Evolutionary conservation across 768 basidiomycete genomes (phyloP), one percentile per base, ranked within the genome.

Genomic region (Crepidotus variabilis): DNA sequence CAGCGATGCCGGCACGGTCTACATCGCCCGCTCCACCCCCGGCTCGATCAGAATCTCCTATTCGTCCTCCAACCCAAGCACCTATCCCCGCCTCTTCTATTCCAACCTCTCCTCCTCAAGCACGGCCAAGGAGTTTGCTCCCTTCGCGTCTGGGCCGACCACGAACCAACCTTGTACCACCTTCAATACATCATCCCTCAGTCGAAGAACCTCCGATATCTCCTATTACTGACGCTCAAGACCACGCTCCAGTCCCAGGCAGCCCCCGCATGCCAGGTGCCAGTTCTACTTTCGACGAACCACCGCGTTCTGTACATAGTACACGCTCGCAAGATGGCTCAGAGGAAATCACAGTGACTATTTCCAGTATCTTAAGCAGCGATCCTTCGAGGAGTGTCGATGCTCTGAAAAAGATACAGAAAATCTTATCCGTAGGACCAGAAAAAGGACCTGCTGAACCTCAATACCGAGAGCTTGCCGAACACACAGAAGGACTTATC

Each of bases 401-500:
- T 58, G 92, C 94, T 0, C 76, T 99, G 64, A 99, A 99, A 76
- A 88, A 84, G 66, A 83, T 98, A 52, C 94, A 98, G 68, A 88
- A 87, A 67, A 88, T 92, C 58, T 78, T 99, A 21, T 81, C 88
- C 55, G 75, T 87, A 11, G 82, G 85, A 10, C 86, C 92, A 9
- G 90, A 93, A 52, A 80, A 80, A 20, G 90, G 88, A 5, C 83
- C 83, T 28, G 77, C 84, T 6, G 85, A 81, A 20, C 76, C 83
- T 6, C 81, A 83, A 60, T 94, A 93, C 69, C 86, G 81, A 52
- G 90, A 93, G 68, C 74, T 90, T 47, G 81, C 92, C 47, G 85
- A 88, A 66, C 84, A 90, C 66, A 84, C 88, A 10, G 85, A 94
- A 69, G 89, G 90, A 13, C 74, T 99, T 46, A 83, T 96, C 32